Evolutionary conservation across 2,329 filamentous ascomycete species (phyloP).

Genomic region (Hypoxylon sp.): DNA sequence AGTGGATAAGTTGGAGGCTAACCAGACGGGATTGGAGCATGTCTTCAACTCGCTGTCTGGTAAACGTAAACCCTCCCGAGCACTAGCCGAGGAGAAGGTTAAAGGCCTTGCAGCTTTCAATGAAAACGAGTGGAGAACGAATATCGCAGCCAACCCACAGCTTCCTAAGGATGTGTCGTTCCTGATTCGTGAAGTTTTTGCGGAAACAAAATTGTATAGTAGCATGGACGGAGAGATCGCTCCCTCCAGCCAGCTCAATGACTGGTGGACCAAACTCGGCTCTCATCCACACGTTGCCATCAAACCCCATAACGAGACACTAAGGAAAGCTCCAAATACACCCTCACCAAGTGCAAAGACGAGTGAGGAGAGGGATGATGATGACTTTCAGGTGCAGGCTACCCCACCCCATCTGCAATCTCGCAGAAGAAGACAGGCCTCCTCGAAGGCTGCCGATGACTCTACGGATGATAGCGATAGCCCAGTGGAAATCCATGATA

Average conservation of each 20-base stretch:
- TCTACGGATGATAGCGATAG: conserved; percentile 46
- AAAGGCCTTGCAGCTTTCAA: conserved; percentile 67
- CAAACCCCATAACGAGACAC: conserved; percentile 30
- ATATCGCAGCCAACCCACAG: conserved; percentile 47
- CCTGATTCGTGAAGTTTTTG: conserved; percentile 62
- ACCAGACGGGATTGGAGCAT: conserved; percentile 66
- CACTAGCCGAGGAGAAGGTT: conserved; percentile 63
- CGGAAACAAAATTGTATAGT: conserved; percentile 54
- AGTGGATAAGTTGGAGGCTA: conserved; percentile 68
- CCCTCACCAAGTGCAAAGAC: conserved; percentile 40
- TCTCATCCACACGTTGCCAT: conserved; percentile 51
- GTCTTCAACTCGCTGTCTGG: conserved; percentile 67
- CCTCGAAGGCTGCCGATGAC: conserved; percentile 31
- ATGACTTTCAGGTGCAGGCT: conserved; percentile 67
- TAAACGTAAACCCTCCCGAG: conserved; percentile 63
- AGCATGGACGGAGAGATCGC: conserved; percentile 52
- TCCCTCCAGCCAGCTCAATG: conserved; percentile 57
- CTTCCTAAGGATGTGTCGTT: conserved; percentile 53
- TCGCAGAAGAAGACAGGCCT: conserved; percentile 45
- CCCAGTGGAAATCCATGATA: conserved; percentile 41
- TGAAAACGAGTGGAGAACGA: conserved; percentile 57
- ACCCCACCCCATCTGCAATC: conserved; percentile 60
- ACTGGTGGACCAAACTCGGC: conserved; percentile 66
- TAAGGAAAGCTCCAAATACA: conserved; percentile 32
- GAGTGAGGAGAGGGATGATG: conserved; percentile 58